phyloP scores from a whole-genome alignment of 768 basidiomycete genomes.

The Termitomyces sp. region DNA sequence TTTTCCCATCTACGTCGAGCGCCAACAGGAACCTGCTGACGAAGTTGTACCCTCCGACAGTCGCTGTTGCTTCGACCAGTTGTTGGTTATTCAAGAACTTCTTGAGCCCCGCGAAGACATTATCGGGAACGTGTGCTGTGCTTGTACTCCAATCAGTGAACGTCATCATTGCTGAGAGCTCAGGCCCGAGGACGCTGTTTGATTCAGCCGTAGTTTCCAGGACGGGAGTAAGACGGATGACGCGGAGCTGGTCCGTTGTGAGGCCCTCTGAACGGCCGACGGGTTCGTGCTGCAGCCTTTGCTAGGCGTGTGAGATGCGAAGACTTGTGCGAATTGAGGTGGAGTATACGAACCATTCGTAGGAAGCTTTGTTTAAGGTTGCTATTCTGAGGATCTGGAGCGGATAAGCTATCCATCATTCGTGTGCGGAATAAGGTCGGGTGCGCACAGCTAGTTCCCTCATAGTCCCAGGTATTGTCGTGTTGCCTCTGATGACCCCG shows the following conservation, averaged over 20 bases:
- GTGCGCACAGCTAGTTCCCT: conserved; percentile 28
- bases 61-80: conserved; percentile 22
- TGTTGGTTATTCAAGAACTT: conserved; percentile 20
- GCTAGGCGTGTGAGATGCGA: neutral
- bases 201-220: conserved; percentile 10
- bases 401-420: neutral
- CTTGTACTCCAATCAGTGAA: conserved; percentile 24
- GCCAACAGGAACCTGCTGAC: conserved; percentile 24
- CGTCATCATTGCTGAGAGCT: conserved; percentile 19
- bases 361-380: conserved; percentile 21
- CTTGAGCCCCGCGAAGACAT: conserved; percentile 17
- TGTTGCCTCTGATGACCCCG: conserved; percentile 23
- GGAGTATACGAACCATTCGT: conserved; percentile 20
- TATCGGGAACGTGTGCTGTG: conserved; percentile 17
- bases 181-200: conserved; percentile 14
- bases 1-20: conserved; percentile 23
- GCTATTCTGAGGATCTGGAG: conserved; percentile 23
- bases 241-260: conserved; percentile 21
- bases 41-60: conserved; percentile 23
- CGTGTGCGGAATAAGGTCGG: neutral
- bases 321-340: neutral
- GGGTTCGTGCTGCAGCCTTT: conserved; percentile 28
- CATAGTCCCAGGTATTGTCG: conserved; percentile 25
- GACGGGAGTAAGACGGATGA: conserved; percentile 18
- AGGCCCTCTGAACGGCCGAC: conserved; percentile 25